Base-by-base conservation (phyloP, 192 early-diverging fungal genomes). In the Mortierella hygrophila region DNA sequence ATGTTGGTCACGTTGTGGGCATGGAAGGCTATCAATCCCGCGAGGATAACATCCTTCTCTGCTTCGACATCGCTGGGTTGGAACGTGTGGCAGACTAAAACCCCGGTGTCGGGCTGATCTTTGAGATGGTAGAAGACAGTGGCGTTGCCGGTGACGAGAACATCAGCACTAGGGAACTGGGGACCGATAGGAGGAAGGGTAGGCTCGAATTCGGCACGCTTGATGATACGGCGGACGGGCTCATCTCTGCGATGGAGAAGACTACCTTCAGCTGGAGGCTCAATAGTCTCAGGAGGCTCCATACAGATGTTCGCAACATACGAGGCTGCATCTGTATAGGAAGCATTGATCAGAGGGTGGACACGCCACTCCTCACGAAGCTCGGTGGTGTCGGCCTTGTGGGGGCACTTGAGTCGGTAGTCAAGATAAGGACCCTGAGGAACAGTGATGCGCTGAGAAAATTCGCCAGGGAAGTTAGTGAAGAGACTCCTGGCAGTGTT, bases 81-180 rank as follows among this genome's bases (percentile, higher is more conserved):
- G 2, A 65, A 21, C 1, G 65, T 80, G 29, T n/a, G 42, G 1
- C 73, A 46, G 16, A 80, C 78, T 6, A 80, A n/a, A 42, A 80
- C 55, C 6, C 78, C 78, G 2, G 44, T 42, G 37, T 68, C 8
- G 4, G 78, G 57, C 29, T 18, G 37, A 10, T 23, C 0, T 60
- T 63, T 73, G 26, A 80, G 71, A 10, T 68, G 78, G 44, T 73
- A 80, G 21, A 47, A 57, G 1, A 21, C 41, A 8, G 78, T 80
- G 26, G 35, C 77, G 4, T 72, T 68, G 15, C 70, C 78, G 0
- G 13, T 1, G n/a, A 57, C 41, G 6, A 63, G 26, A 7, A 20
- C 11, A 13, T 78, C 52, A 1, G 69, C 77, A 40, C 10, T 18
- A 4, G 42, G 16, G 0, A 82, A 42, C 3, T 23, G 60, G 21